These are phyloP conservation scores for Tolypocladium nubicola DNA, from an alignment of 2,329 filamentous ascomycete genomes.

Conservation along the genomic window DNA sequence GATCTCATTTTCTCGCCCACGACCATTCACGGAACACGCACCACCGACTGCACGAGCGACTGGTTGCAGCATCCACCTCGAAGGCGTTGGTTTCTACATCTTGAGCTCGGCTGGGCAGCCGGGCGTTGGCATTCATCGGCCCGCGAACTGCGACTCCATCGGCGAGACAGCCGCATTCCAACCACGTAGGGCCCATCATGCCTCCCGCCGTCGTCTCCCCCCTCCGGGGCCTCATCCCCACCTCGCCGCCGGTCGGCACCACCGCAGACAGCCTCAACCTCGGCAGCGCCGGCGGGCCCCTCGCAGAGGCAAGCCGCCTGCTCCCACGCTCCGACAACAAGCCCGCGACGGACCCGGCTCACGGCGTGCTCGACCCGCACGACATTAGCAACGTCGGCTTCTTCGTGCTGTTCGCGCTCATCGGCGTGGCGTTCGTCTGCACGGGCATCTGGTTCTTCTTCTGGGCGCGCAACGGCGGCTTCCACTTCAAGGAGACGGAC, in stretches of 20 bases:
- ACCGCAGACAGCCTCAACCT: constrained; percentile 9
- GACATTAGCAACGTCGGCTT: constrained; percentile 59
- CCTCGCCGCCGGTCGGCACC: constrained; percentile 6
- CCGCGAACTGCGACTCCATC: neutral
- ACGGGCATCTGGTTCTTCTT: constrained; percentile 95
- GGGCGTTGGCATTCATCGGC: constrained; percentile 1
- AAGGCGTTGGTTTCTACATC: neutral
- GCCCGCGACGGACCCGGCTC: constrained; percentile 25
- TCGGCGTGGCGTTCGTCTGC: constrained; percentile 67
- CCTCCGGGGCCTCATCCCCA: constrained; percentile 18
- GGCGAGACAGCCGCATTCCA: constrained; percentile 11
- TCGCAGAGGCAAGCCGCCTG: constrained; percentile 28
- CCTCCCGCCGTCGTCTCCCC: constrained; percentile 27
- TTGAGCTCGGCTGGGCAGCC: constrained; percentile 16
- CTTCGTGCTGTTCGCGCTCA: constrained; percentile 75
- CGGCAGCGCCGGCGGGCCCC: constrained; percentile 26
- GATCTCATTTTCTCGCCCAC: too few species aligned
- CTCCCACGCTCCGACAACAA: constrained; percentile 22
- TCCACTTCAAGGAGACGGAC: constrained; percentile 73
- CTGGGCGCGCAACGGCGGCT: constrained; percentile 93
- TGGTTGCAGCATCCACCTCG: neutral
- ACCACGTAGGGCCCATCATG: constrained; percentile 16
- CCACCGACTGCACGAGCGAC: neutral
- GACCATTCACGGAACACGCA: neutral
- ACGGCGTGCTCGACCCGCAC: constrained; percentile 41